Evolutionary conservation across 345 rosid species (phyloP).

Genomic region (Cardamine chenopodiifolia): DNA sequence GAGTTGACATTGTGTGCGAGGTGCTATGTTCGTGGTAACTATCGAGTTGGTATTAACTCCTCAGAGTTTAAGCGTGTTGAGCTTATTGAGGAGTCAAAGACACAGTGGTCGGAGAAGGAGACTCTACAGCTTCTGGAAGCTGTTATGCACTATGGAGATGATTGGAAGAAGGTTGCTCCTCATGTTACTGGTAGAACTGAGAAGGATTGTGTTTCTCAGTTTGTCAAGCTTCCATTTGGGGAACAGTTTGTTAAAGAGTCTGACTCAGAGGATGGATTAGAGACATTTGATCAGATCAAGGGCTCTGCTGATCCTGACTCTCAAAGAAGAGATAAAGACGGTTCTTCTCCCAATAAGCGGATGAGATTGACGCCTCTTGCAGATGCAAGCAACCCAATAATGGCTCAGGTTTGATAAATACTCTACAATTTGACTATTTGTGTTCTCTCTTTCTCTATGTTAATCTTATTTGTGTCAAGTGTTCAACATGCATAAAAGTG

Average conservation of each 20-base stretch:
- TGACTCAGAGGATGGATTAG: slow-evolving; percentile 51
- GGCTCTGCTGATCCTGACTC: slow-evolving; percentile 43
- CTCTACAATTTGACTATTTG: not conserved
- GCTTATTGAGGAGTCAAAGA: slow-evolving; percentile 65
- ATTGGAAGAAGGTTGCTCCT: slow-evolving; percentile 88
- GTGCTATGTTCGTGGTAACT: slow-evolving; percentile 90
- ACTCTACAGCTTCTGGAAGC: slow-evolving; percentile 79
- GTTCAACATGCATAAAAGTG: not conserved
- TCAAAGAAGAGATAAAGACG: slow-evolving; percentile 42
- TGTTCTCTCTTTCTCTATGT: not conserved
- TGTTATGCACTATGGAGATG: slow-evolving; percentile 75
- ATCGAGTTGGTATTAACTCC: slow-evolving; percentile 71
- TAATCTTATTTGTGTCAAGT: slow-evolving; percentile 2
- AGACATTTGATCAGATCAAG: slow-evolving; percentile 41
- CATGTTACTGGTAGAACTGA: slow-evolving; percentile 82
- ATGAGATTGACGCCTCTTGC: slow-evolving; percentile 77
- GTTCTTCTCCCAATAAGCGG: slow-evolving; percentile 54
- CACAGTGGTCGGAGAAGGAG: slow-evolving; percentile 86
- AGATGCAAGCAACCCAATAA: slow-evolving; percentile 97
- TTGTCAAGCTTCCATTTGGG: slow-evolving; percentile 86
- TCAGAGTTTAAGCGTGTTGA: slow-evolving; percentile 88
- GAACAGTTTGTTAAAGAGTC: slow-evolving; percentile 58
- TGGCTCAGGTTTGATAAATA: slow-evolving; percentile 74
- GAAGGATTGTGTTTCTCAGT: slow-evolving; percentile 80
- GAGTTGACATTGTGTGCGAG: slow-evolving; percentile 90